A percentile compares a stretch with the other conserved stretches of the same genome.
Conservation (phyloP, 225 moss, liverwort and hornwort species). For the Bryoerythrophyllum caledonicum region DNA sequence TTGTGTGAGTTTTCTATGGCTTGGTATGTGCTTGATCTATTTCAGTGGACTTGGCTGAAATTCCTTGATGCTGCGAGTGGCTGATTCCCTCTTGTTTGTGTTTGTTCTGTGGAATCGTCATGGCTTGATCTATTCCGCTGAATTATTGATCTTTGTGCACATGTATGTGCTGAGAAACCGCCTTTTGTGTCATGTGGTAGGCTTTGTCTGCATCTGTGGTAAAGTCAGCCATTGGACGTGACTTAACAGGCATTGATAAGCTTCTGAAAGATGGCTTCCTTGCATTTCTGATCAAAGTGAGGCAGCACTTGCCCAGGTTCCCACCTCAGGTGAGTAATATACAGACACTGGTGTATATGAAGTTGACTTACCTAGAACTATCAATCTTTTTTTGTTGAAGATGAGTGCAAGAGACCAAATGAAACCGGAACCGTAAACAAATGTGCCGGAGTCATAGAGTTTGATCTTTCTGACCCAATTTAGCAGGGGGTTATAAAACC, state of each 20-base stretch:
- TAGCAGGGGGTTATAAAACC: neutral
- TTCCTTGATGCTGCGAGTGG: no score
- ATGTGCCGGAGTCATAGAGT: neutral
- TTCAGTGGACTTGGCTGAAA: neutral
- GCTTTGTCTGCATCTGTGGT: slow-evolving; percentile 19
- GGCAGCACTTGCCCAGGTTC: slow-evolving; percentile 60
- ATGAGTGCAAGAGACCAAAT: no score
- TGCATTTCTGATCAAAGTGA: slow-evolving; percentile 70
- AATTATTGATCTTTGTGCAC: no score
- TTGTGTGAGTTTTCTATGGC: neutral
- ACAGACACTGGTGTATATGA: no score
- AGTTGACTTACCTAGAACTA: neutral
- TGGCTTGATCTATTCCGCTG: no score
- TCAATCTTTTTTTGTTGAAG: no score
- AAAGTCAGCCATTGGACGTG: slow-evolving; percentile 12
- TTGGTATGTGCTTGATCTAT: neutral
- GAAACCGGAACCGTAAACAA: no score
- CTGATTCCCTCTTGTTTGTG: neutral
- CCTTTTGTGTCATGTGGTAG: slow-evolving; percentile 24
- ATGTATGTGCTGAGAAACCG: neutral
- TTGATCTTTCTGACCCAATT: neutral
- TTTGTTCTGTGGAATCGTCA: neutral
- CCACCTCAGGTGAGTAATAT: slow-evolving; percentile 63
- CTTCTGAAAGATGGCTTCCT: slow-evolving; percentile 77
- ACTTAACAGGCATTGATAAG: slow-evolving; percentile 65